Evolutionary conservation across 495 filamentous ascomycete genomes (phyloP).

Genomic region (Chaetomidium leptoderma): DNA sequence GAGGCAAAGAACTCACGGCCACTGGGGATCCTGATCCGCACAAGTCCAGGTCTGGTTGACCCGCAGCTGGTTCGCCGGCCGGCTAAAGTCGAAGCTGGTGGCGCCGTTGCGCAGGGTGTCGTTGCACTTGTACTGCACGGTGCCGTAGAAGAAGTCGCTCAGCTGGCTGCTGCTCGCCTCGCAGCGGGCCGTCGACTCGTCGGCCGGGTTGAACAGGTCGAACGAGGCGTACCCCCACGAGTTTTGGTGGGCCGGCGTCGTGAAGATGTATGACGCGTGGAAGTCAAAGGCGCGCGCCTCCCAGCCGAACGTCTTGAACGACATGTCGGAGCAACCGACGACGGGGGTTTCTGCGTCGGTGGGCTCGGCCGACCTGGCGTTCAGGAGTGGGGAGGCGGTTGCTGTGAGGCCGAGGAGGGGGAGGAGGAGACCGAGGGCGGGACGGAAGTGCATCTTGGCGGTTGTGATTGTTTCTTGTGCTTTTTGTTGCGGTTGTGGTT

Average conservation of each 20-base stretch:
- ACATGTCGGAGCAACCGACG: constrained; percentile 30
- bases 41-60: constrained; percentile 46
- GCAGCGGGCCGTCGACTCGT: constrained; percentile 31
- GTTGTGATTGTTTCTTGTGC: neutral
- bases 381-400: constrained; percentile 8
- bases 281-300: constrained; percentile 34
- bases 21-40: constrained; percentile 33
- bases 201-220: constrained; percentile 42
- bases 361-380: neutral
- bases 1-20: constrained; percentile 31
- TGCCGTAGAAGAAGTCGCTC: constrained; percentile 45
- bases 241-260: constrained; percentile 44
- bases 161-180: constrained; percentile 39
- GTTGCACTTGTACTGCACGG: constrained; percentile 35
- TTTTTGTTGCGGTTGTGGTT: neutral
- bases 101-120: constrained; percentile 2
- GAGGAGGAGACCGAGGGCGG: constrained; percentile 3
- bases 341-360: neutral
- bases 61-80: constrained; percentile 28
- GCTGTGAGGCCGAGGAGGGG: constrained; percentile 8
- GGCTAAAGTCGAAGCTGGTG: constrained; percentile 37
- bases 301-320: constrained; percentile 37
- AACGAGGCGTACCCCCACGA: constrained; percentile 40
- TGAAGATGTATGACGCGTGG: constrained; percentile 40
- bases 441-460: constrained; percentile 5